Evolutionary conservation across 305 asterid genomes (phyloP), one percentile per base, ranked within the genome.

Genomic region (Fraxinus albicans): DNA sequence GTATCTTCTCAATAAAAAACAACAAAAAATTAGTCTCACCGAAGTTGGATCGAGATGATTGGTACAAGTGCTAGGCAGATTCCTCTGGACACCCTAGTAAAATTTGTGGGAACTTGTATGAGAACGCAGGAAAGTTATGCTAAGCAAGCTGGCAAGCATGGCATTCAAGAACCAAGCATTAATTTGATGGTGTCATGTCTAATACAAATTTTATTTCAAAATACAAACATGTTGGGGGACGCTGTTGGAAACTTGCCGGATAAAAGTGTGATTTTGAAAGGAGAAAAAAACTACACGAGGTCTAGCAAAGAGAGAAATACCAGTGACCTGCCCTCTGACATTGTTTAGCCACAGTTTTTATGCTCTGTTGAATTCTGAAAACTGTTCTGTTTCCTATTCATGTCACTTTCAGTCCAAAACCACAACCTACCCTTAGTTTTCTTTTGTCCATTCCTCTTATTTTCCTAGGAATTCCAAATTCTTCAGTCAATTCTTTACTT

Each of bases 11-110:
- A 31, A 31, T 13, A 10, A 3, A 21, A 36, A 82, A 77, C 10
- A 82, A 70, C 3, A 21, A 77, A 50, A 73, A 69, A 25, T 36
- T 69, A 77, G 50, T 60, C 93, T 87, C 84, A 92, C 96, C 4
- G 93, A 90, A 79, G 90, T 88, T 75, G 92, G 91, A 85, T 92
- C 91, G 2, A 84, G 90, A 84, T 84, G 89, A 76, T 74, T 84
- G 77, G 89, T 91, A 81, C 96, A 92, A 80, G 83, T 79, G 55
- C 86, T 55, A 31, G 94, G 90, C 74, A 90, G 89, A 81, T 82
- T 89, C 80, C 84, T 79, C 77, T 69, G 73, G 75, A 86, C 89
- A 77, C 90, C 90, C 96, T 90, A 87, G 81, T 65, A 47, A 50
- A 50, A 80, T 36, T 25, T 42, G 76, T 25, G 77, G 67, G 73